These are phyloP conservation scores for Salvia rosmarinus DNA, from an alignment of 257 asterid genomes.

Conservation along the genomic window DNA sequence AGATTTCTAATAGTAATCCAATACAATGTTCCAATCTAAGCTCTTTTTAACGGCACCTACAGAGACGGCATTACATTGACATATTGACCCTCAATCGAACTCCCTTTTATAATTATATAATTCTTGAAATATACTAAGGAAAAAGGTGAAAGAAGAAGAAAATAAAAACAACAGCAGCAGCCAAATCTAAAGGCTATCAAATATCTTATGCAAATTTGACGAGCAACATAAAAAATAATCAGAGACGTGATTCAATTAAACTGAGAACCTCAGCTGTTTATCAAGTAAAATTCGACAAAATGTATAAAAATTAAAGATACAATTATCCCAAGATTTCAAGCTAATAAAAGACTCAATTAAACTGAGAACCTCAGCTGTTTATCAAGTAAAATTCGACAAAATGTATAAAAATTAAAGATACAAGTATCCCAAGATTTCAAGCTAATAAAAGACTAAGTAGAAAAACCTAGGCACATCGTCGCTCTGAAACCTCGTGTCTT, in stretches of 20 bases:
- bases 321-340: not conserved
- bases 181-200: too few species aligned
- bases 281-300: not conserved
- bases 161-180: too few species aligned
- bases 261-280: not conserved
- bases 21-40: too few species aligned
- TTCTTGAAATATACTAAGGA: too few species aligned
- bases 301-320: too few species aligned
- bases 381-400: not conserved
- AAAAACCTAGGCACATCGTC: slow-evolving; percentile 11
- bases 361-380: not conserved
- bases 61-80: too few species aligned
- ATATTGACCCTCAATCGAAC: too few species aligned
- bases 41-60: too few species aligned
- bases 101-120: too few species aligned
- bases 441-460: slow-evolving; percentile 17
- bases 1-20: too few species aligned
- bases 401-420: too few species aligned
- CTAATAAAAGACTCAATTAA: slow-evolving; percentile 12
- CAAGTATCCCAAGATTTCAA: not conserved
- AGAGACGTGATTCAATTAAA: not conserved
- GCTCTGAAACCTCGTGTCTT: not conserved
- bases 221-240: not conserved
- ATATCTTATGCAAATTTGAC: not conserved
- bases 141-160: too few species aligned